Evolutionary conservation across 148 eudicot species (phyloP), one percentile per base, ranked within the genome.

Genomic region (Bassia scoparia): DNA sequence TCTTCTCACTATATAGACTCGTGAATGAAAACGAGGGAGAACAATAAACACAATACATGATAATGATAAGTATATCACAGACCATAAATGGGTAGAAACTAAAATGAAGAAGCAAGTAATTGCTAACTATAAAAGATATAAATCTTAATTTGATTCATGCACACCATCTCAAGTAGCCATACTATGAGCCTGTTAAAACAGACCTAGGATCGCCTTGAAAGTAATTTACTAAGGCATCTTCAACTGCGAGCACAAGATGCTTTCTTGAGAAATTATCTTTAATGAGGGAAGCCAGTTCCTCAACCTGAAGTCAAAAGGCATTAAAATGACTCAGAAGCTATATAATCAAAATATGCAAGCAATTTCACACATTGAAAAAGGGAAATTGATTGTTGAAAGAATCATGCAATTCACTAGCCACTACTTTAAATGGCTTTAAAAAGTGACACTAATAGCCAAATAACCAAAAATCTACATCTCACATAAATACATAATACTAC

Each of bases 251-350:
- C 68, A 95, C 83, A 77, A 95, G 99, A 80, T 95, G 86, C 81
- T 84, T 91, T 89, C 92, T 85, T 16, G 87, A 84, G 56, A 86
- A 85, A 75, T 95, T 95, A 73, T 91, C 96, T 73, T 88, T 91
- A 24, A 95, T 72, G 27, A 95, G 96, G 78, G 81, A 95, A 74
- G 97, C 98, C 82, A 95, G 83, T 77, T 95, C 98, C 84, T 95
- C 96, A 79, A 89, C 96, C 98, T 94, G 84, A 82, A 79, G 49
- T 24, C 38, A 31, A n/a, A 63, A 55, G 67, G 60, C 37, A 27
- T 8, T 31, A 7, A 50, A 26, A 27, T 52, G 27, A 41, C 2
- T 2, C 3, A n/a, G n/a, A n/a, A 38, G 31, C 7, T 9, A 63
- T 54, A 50, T 34, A 54, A 38, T 11, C 3, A 26, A 52, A 52